These are phyloP conservation scores for Sporothrix variecibatus DNA, from an alignment of 2,329 filamentous ascomycete genomes.

Conservation along the genomic window DNA sequence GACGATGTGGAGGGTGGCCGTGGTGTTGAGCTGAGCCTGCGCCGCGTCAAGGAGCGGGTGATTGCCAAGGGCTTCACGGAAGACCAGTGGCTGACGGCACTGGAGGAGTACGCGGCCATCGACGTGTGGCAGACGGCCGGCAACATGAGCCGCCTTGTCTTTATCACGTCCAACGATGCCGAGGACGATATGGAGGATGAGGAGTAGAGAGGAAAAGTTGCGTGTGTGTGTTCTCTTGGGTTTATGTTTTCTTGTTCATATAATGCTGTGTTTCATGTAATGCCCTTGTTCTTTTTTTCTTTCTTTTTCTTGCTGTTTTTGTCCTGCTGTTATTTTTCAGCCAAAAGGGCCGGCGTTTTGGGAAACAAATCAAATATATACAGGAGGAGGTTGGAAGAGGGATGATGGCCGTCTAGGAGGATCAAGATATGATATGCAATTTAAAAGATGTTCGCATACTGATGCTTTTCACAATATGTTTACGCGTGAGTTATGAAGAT, in stretches of 20 bases:
- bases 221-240: constrained; percentile 2
- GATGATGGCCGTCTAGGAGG: neutral
- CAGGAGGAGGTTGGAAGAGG: neutral
- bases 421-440: neutral
- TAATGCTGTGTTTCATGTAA: constrained; percentile 12
- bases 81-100: constrained; percentile 81
- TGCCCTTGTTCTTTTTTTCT: neutral
- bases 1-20: constrained; percentile 41
- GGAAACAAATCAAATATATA: constrained; percentile 15
- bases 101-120: constrained; percentile 85
- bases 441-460: neutral
- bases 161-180: constrained; percentile 62
- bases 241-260: neutral
- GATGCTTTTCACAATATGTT: neutral
- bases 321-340: neutral
- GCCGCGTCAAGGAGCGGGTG: constrained; percentile 86
- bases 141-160: constrained; percentile 69
- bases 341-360: constrained; percentile 23
- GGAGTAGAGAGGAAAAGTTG: neutral
- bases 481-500: neutral
- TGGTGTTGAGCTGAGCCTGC: constrained; percentile 75
- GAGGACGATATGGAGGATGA: constrained; percentile 48
- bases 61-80: constrained; percentile 96
- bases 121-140: constrained; percentile 84
- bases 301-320: neutral